Percentiles rank a stretch among this genome's conserved stretches.
Evolutionary conservation across 768 basidiomycete genomes (phyloP).

Genomic region (Cystofilobasidium capitatum): DNA sequence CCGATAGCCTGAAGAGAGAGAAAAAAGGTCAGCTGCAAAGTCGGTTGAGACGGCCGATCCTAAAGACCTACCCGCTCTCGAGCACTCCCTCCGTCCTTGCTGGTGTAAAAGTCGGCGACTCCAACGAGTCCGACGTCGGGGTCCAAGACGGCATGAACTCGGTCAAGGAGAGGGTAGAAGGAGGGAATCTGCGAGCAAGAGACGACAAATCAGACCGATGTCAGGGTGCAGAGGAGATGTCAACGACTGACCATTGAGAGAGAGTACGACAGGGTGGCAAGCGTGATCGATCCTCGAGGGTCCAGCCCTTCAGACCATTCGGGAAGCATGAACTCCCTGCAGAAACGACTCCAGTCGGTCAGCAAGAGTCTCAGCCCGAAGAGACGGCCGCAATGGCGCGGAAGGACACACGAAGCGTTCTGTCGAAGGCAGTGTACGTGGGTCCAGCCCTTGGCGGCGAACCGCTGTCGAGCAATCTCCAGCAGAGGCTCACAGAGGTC

Average conservation of each 20-base stretch:
- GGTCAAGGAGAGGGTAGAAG: conserved; percentile 58
- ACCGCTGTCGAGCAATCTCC: conserved; percentile 59
- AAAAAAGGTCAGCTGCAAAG: background rate
- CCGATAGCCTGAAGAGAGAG: conserved; percentile 48
- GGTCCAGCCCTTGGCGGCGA: conserved; percentile 57
- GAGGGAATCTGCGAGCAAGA: conserved; percentile 47
- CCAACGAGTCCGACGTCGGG: conserved; percentile 53
- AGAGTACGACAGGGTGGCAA: conserved; percentile 45
- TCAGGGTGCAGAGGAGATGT: background rate
- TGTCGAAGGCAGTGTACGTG: conserved; percentile 64
- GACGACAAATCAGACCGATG: background rate
- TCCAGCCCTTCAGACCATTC: conserved; percentile 49
- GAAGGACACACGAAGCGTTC: conserved; percentile 50
- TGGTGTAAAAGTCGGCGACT: conserved; percentile 59
- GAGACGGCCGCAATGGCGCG: too few relatives aligned
- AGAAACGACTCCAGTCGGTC: background rate
- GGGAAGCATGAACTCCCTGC: conserved; percentile 51
- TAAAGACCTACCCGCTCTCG: conserved; percentile 1
- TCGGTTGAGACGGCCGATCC: background rate
- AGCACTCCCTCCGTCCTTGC: conserved; percentile 32
- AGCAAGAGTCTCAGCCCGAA: background rate
- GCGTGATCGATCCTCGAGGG: conserved; percentile 43
- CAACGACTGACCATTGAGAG: conserved; percentile 40
- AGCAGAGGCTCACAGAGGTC: conserved; percentile 65
- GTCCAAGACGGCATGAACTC: conserved; percentile 56